phyloP scores from a whole-genome alignment of 192 early-diverging fungal genomes.

The Paraglomus brasilianum region DNA sequence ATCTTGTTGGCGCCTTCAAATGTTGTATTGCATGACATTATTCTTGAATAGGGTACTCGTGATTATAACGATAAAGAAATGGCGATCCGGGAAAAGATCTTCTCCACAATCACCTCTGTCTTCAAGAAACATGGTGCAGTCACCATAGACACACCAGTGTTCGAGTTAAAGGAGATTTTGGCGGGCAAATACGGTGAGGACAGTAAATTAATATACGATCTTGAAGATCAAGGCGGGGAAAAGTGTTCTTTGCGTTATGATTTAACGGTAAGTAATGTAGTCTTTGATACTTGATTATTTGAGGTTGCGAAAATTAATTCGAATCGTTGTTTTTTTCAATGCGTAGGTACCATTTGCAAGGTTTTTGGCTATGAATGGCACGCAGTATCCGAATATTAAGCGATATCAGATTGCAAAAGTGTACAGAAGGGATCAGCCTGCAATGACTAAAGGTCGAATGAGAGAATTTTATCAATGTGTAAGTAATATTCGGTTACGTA shows the following conservation, averaged over 20 bases:
- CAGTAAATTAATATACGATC: constrained; percentile 97
- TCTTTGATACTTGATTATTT: background rate
- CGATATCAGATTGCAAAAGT: constrained; percentile 98
- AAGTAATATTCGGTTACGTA: constrained; percentile 34
- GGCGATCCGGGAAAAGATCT: constrained; percentile 93
- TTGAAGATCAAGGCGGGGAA: constrained; percentile 97
- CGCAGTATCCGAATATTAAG: constrained; percentile 83
- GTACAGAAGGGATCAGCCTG: constrained; percentile 96
- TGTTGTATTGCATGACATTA: constrained; percentile 4
- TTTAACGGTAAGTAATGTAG: constrained; percentile 66
- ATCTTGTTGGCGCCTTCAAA: background rate
- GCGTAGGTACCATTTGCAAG: constrained; percentile 87
- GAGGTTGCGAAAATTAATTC: background rate
- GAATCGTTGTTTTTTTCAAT: constrained; percentile 6
- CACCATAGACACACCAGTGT: constrained; percentile 98
- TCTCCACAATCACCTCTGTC: constrained; percentile 77
- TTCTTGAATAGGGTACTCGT: constrained; percentile 72
- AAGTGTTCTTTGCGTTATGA: constrained; percentile 95
- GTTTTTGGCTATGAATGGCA: constrained; percentile 89
- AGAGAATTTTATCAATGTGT: constrained; percentile 98
- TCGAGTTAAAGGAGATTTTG: constrained; percentile 96
- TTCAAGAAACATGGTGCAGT: constrained; percentile 98
- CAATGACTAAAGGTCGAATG: constrained; percentile 98
- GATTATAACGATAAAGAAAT: constrained; percentile 96
- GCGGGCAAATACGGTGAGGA: constrained; percentile 98